Percentiles rank a stretch among this genome's conserved stretches.
phyloP scores from a whole-genome alignment of 352 stramenopile species.

The Phytophthora niederhauseri region DNA sequence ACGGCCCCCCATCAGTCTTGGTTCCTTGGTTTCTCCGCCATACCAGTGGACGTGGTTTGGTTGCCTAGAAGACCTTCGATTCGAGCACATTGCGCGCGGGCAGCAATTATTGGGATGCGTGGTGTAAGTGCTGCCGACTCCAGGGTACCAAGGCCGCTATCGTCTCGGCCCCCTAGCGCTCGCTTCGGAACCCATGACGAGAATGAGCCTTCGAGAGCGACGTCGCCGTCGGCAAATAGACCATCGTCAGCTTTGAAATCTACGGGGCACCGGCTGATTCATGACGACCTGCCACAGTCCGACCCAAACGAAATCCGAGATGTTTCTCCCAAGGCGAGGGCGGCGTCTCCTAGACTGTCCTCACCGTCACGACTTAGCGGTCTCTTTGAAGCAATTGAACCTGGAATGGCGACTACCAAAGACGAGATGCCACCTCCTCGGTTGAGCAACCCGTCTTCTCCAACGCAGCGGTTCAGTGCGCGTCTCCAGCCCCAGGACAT shows the following conservation, averaged over 20 bases:
- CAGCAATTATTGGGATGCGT: conserved; percentile 25
- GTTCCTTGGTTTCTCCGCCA: conserved; percentile 2
- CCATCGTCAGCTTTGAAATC: conserved; percentile 26
- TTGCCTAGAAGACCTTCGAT: background rate
- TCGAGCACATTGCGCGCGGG: background rate
- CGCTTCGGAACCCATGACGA: conserved; percentile 20
- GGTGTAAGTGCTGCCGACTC: conserved; percentile 15
- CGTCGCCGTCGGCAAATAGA: conserved; percentile 4
- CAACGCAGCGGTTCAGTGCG: conserved; percentile 9
- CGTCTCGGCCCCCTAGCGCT: conserved; percentile 11
- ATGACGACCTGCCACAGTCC: conserved; percentile 22
- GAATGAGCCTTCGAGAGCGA: background rate
- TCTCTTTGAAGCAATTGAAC: conserved; percentile 11
- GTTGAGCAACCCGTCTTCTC: conserved; percentile 6
- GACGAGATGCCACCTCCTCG: conserved; percentile 17
- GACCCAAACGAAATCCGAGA: conserved; percentile 14
- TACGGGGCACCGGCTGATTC: conserved; percentile 25
- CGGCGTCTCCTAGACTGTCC: background rate
- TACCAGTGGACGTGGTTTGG: background rate
- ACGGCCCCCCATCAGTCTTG: background rate
- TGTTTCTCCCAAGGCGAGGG: conserved; percentile 8
- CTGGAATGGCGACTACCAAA: conserved; percentile 1
- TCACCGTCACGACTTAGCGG: conserved; percentile 19
- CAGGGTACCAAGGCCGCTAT: conserved; percentile 6
- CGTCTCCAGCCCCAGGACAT: conserved; percentile 22